Evolutionary conservation across 371 early-diverging fungal genomes (phyloP), one percentile per base, ranked within the genome.

Genomic region (Capillidium heterosporum): DNA sequence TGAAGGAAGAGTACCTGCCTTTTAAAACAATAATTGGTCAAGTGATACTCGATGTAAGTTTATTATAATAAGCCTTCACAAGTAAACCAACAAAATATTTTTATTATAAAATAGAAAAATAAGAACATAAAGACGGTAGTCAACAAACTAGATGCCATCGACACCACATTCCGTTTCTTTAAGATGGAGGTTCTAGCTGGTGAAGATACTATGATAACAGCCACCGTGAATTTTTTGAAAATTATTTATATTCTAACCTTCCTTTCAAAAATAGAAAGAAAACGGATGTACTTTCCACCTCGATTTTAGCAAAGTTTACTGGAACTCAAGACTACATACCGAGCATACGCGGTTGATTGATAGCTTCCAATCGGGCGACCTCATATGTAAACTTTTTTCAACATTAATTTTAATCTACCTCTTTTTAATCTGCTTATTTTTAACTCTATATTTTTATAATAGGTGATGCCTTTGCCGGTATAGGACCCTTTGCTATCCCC

Each of bases 401-500:
- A n/a, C 32, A 26, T 39, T 47, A 5, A 27, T 32, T 47, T 0
- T 19, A 10, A 32, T 15, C n/a, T n/a, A n/a, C n/a, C n/a, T n/a
- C n/a, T n/a, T n/a, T n/a, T n/a, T n/a, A 32, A 44, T 54, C n/a
- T 39, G 1, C 5, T 57, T 48, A 41, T n/a, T n/a, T 41, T 41
- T 27, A 17, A 50, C n/a, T 31, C 27, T 29, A 8, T 41, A 42
- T 39, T 43, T 7, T 15, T 42, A 49, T 71, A 71, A 3, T 58
- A 73, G 76, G 74, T 63, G 99, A 99, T 69, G 93, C 95, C 3
- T 86, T 99, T 74, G 96, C 91, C 1, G 99, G 99, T 35, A 93
- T 99, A 1, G 99, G 99, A 0, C 99, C 99, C 3, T 98, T 98
- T 73, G 91, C 97, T 0, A 56, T 98, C 7, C 98, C 98, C 7